Base-by-base conservation (phyloP, 345 rosid genomes). In the Hibiscus syriacus region DNA sequence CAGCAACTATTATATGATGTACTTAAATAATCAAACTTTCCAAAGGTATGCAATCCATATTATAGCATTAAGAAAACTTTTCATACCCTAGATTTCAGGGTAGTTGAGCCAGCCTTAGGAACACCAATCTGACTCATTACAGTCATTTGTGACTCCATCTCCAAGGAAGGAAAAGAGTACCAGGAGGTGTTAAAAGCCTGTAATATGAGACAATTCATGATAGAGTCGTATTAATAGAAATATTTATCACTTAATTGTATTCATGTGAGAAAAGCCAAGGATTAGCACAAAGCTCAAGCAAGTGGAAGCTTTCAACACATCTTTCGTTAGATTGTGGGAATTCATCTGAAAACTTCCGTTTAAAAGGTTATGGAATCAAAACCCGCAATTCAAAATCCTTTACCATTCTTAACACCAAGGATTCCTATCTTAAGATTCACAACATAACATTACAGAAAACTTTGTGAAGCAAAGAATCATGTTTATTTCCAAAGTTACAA, bases 171-270 rank as follows among this genome's bases (percentile, higher is more conserved):
- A 72, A 94, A 94, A 64, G 99, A 32, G 99, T 94, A 60, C 95
- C 99, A 64, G 99, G 99, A 75, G 97, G 98, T 0, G 97, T 88
- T 55, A 92, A 80, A 77, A 95, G 99, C 99, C 98, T 86, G 76
- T 20, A 52, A 52, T 32, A 74, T 43, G 59, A 72, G 16, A 75
- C 20, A 50, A 19, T 41, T 48, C 61, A 14, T 55, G 46, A 68
- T 50, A 39, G 43, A 3, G 45, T 63, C 76, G 67, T n/a, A 13
- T 59, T 16, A 20, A 34, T 17, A 52, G 16, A 34, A 17, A 13
- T 2, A 13, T 9, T 26, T 46, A 2, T 68, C 50, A 61, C 46
- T n/a, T n/a, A 19, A 50, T 2, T 57, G 41, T 56, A 23, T 53
- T 45, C 41, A 32, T 2, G 50, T 3, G 29, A 12, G 19, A 54